phyloP scores from a whole-genome alignment of 163 green algal genomes.

The Prototheca cutis region DNA sequence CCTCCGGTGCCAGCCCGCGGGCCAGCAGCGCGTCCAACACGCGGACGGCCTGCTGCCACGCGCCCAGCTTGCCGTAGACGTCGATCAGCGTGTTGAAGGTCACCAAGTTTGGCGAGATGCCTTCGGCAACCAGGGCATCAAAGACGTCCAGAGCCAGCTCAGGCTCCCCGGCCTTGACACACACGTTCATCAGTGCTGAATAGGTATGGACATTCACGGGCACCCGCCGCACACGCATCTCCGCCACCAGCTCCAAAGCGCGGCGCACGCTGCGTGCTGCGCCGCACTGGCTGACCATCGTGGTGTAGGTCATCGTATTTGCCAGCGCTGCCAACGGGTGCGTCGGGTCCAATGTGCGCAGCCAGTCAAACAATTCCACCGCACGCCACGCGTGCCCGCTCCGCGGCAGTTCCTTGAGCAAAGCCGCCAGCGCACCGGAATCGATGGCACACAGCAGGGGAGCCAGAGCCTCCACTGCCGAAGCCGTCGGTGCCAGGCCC shows the following conservation, averaged over 20 bases:
- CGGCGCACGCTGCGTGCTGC: slow-evolving; percentile 22
- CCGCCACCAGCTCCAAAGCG: slow-evolving; percentile 44
- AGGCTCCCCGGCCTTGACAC: slow-evolving; percentile 40
- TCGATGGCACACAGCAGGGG: slow-evolving; percentile 58
- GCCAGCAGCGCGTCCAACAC: slow-evolving; percentile 48
- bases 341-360: slow-evolving; percentile 37
- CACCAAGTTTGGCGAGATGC: slow-evolving; percentile 46
- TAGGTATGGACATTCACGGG: slow-evolving; percentile 74
- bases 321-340: slow-evolving; percentile 32
- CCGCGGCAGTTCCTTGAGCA: slow-evolving; percentile 76
- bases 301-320: slow-evolving; percentile 42
- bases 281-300: slow-evolving; percentile 27
- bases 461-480: slow-evolving; percentile 31
- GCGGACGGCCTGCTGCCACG: slow-evolving; percentile 31
- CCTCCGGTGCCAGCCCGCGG: slow-evolving; percentile 63
- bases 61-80: slow-evolving; percentile 43
- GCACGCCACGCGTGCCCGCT: slow-evolving; percentile 38
- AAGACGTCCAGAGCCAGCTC: slow-evolving; percentile 47
- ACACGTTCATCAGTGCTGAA: slow-evolving; percentile 56
- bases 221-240: slow-evolving; percentile 42
- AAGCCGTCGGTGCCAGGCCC: slow-evolving; percentile 42
- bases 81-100: slow-evolving; percentile 58
- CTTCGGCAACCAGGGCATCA: slow-evolving; percentile 37
- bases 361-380: slow-evolving; percentile 67
- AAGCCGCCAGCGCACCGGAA: slow-evolving; percentile 48